phyloP scores from a whole-genome alignment of 257 asterid species.

The Solanum chaucha region DNA sequence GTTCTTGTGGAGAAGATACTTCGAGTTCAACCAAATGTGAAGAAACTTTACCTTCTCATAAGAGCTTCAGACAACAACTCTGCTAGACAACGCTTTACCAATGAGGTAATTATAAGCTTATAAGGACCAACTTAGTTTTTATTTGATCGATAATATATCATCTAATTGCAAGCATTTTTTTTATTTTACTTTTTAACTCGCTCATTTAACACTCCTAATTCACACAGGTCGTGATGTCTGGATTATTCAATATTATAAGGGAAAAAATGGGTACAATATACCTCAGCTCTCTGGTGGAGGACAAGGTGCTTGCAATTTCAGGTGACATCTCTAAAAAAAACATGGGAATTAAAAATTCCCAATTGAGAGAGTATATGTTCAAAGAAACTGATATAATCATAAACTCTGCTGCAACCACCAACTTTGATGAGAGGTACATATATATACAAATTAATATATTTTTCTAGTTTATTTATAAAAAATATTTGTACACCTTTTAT shows the following conservation, averaged over 20 bases:
- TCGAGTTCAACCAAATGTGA: constrained; percentile 37
- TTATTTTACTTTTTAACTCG: too few relatives aligned
- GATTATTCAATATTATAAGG: background rate
- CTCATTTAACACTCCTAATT: too few relatives aligned
- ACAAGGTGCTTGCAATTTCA: constrained; percentile 7
- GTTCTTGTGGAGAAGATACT: constrained; percentile 41
- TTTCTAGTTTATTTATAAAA: background rate
- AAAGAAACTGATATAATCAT: constrained; percentile 29
- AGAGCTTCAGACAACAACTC: constrained; percentile 5
- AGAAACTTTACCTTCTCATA: constrained; percentile 29
- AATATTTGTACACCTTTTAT: background rate
- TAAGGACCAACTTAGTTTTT: background rate
- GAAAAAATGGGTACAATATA: background rate
- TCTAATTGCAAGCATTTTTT: too few relatives aligned
- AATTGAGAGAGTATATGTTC: constrained; percentile 22
- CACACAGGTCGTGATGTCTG: background rate
- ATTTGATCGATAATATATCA: too few relatives aligned
- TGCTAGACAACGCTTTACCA: constrained; percentile 13
- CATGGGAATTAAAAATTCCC: constrained; percentile 9
- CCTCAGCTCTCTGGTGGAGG: background rate
- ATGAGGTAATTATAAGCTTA: constrained; percentile 25
- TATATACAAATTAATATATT: background rate
- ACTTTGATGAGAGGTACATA: constrained; percentile 17
- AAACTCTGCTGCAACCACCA: constrained; percentile 62
- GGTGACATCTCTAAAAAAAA: constrained; percentile 17